Evolutionary conservation across 164 flowering plant species (phyloP), one percentile per base, ranked within the genome.

Genomic region (Macadamia tetraphylla): DNA sequence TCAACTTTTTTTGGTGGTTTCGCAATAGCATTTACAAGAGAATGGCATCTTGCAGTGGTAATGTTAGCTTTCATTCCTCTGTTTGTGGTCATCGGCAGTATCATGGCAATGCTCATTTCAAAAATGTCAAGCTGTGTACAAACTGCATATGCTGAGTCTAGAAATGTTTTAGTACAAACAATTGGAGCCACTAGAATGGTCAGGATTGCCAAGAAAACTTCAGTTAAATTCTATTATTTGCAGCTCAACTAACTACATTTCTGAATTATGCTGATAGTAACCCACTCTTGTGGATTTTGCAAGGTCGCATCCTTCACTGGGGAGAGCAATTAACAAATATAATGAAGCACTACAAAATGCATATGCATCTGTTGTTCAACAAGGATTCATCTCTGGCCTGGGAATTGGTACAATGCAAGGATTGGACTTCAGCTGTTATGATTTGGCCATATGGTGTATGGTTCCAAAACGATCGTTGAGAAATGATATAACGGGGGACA

Each of bases 251-350:
- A 53, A 14, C 3, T 53, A 53, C 18, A 53, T 53, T 53, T 14
- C 57, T 35, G 40, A 35, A 35, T 53, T 53, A 3, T 14, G n/a
- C 13, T 6, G 17, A 13, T 17, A 14, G 15, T 53, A 17, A 53
- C 14, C 18, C 18, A 9, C 7, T 23, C 23, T 46, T 6, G 14
- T 3, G 15, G 44, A 29, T 58, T 61, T 29, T 13, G 40, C 40
- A 14, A 89, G 96, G 96, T 88, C 32, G 85, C 78, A 48, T 81
- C 94, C 35, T 91, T 87, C 74, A 84, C 85, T 0, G 94, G 94
- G 15, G 97, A 91, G 81, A 86, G 82, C 97, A 9, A 75, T 71
- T 1, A 76, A 78, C 3, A 85, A 80, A 49, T 91, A 88, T 29
- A 69, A 86, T 65, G 64, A 18, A 30, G 80, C 80, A 72, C 66